These are phyloP conservation scores for Kwoniella botswanensis DNA, from an alignment of 768 basidiomycete species.

Conservation along the genomic window DNA sequence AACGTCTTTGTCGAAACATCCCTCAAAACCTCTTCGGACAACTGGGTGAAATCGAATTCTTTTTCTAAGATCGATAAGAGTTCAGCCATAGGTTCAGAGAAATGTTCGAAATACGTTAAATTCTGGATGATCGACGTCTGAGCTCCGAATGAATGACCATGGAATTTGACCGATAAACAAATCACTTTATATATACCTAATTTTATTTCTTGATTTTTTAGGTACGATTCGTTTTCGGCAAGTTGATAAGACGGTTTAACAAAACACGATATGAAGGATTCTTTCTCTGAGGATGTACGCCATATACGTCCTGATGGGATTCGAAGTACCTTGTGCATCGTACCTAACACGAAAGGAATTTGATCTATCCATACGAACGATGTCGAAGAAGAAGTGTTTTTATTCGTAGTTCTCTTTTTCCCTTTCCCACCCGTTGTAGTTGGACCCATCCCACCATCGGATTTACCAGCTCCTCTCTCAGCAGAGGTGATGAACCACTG, in stretches of 20 bases:
- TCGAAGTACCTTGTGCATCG: conserved; percentile 75
- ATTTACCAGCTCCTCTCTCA: conserved; percentile 71
- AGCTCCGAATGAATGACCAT: conserved; percentile 78
- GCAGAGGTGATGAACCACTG: conserved; percentile 84
- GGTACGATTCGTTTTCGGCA: conserved; percentile 81
- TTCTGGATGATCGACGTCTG: conserved; percentile 90
- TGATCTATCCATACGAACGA: conserved; percentile 70
- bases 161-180: conserved; percentile 88
- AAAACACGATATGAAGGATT: conserved; percentile 83
- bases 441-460: conserved; percentile 53
- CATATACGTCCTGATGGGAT: conserved; percentile 79
- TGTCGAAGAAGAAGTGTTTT: conserved; percentile 51
- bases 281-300: conserved; percentile 83
- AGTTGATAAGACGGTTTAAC: conserved; percentile 86
- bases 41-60: conserved; percentile 84
- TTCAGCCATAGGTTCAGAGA: conserved; percentile 93
- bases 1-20: conserved; percentile 51
- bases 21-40: conserved; percentile 86
- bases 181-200: conserved; percentile 83
- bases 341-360: conserved; percentile 69
- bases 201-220: conserved; percentile 77
- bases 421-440: conserved; percentile 57
- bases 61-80: conserved; percentile 76
- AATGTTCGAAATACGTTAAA: conserved; percentile 91
- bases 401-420: conserved; percentile 50